Evolutionary conservation across 2,329 filamentous ascomycete genomes (phyloP).

Genomic region (Sclerotinia subarctica): DNA sequence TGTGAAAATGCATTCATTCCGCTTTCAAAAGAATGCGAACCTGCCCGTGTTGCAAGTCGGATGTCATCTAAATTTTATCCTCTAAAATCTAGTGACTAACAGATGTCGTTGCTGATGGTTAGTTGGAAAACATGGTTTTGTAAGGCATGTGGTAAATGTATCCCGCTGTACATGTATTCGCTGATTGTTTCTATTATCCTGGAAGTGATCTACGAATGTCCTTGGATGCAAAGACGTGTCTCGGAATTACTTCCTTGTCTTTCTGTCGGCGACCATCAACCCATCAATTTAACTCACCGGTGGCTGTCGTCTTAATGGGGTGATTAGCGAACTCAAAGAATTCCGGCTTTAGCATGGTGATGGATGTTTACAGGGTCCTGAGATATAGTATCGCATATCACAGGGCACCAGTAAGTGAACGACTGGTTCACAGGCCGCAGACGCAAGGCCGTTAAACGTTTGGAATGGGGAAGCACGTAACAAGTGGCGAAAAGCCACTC

Average conservation of each 20-base stretch:
- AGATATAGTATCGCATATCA: background rate
- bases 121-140: background rate
- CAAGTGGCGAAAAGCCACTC: constrained; percentile 9
- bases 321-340: background rate
- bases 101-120: background rate
- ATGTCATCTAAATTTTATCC: background rate
- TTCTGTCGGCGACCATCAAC: background rate
- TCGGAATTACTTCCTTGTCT: background rate
- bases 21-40: background rate
- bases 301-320: background rate
- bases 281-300: background rate
- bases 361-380: background rate
- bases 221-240: background rate
- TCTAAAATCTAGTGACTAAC: background rate
- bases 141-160: background rate
- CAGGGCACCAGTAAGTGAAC: background rate
- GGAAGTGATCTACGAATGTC: background rate
- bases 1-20: background rate
- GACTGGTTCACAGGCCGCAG: background rate
- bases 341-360: background rate
- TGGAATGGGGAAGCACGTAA: background rate
- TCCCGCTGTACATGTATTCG: background rate
- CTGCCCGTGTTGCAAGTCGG: background rate
- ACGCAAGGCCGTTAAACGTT: background rate
- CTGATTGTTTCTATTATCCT: background rate